Evolutionary conservation across 2,329 filamentous ascomycete genomes (phyloP), one percentile per base, ranked within the genome.

Genomic region (Plenodomus tracheiphilus): DNA sequence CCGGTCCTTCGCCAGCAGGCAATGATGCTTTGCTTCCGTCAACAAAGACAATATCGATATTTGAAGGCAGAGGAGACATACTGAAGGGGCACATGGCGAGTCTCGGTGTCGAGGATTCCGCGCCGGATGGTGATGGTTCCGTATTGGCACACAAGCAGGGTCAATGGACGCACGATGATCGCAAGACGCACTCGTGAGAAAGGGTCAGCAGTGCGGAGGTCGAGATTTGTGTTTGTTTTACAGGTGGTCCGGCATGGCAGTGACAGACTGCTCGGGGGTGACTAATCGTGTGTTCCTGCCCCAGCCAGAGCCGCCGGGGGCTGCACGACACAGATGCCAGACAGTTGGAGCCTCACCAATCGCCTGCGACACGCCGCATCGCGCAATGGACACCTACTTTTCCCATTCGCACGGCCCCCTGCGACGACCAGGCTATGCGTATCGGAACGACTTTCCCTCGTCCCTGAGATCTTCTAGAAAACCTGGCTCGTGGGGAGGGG

Each of bases 201-300:
- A 57, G 53, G 58, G 47, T 56, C 51, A 58, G 51, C 48, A 57
- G 54, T 43, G 61, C 66, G 66, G 66, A 63, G 56, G 65, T 54
- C 64, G 64, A 67, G 61, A 68, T 64, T 56, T 62, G 56, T 61
- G 59, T 58, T 61, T 71, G 67, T 69, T 71, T 71, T 68, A 68
- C 59, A 56, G 45, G 49, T 61, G 61, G 65, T 58, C 56, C 53
- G 52, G 47, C 47, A 48, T 56, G 50, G 48, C 50, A 21, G 41
- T 61, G 54, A 49, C 50, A 57, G 53, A 57, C 43, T 49, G 43
- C 19, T 25, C 20, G 20, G 10, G 22, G 53, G 49, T 60, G 51
- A 66, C 58, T 68, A 65, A 67, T 65, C 64, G 63, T 51, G 49
- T 62, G 39, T 41, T 45, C 54, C 48, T 67, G 54, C 64, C 62